Conservation (phyloP, 2,329 filamentous ascomycete species). For the Lasiodiplodia hormozganensis region DNA sequence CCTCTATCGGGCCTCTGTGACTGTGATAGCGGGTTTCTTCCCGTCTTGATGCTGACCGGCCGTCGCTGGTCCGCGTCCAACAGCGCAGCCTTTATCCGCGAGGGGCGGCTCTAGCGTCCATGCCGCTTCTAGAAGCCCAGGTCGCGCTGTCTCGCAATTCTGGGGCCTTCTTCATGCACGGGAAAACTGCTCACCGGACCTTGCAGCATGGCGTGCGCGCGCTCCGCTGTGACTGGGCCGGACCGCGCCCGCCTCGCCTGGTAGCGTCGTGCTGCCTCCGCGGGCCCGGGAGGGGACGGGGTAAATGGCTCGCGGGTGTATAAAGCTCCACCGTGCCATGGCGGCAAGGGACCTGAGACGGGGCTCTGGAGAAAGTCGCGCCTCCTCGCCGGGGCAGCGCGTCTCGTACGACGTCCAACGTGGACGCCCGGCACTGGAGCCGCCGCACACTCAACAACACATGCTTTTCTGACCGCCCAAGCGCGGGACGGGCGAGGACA, state of each 20-base stretch:
- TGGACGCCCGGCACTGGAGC: constrained; percentile 22
- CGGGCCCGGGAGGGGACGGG: not conserved
- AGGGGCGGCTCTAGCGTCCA: constrained; percentile 15
- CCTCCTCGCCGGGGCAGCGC: constrained; percentile 8
- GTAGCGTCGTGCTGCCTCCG: not conserved
- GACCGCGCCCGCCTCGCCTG: constrained; percentile 1
- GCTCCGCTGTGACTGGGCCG: constrained; percentile 1
- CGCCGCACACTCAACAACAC: constrained; percentile 18
- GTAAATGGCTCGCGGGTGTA: constrained; percentile 24
- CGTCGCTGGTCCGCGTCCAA: constrained; percentile 21
- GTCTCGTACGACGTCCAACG: constrained; percentile 25
- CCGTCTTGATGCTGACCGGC: constrained; percentile 25
- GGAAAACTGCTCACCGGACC: constrained; percentile 18
- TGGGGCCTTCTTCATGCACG: constrained; percentile 24
- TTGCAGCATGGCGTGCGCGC: constrained; percentile 22
- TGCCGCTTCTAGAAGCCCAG: constrained; percentile 23
- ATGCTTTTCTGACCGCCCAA: constrained; percentile 10
- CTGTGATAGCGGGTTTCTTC: constrained; percentile 24
- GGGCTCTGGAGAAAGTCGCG: constrained; percentile 11
- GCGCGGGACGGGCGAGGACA: not conserved
- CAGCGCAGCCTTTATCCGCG: constrained; percentile 19
- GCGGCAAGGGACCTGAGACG: constrained; percentile 11
- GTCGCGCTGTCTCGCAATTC: constrained; percentile 17
- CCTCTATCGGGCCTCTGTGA: constrained; percentile 21
- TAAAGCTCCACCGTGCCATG: constrained; percentile 20